These are phyloP conservation scores for Saccharomyces pastorianus DNA, from an alignment of 1,139 yeast species.

Conservation along the genomic window DNA sequence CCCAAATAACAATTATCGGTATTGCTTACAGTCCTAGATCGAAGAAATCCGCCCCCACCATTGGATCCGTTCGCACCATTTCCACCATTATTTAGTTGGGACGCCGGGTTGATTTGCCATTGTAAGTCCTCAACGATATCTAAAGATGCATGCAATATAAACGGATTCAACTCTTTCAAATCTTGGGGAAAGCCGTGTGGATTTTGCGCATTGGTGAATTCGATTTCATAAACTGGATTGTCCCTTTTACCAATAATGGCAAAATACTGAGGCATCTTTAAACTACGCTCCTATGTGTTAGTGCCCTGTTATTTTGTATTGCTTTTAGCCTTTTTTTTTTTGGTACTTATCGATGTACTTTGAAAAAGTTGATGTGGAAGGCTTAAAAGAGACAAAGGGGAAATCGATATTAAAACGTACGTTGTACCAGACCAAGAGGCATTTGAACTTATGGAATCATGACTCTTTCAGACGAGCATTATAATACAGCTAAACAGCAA, in stretches of 20 bases:
- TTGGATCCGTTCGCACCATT: constrained; percentile 9
- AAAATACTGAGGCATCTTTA: constrained; percentile 64
- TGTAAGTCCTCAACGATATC: constrained; percentile 86
- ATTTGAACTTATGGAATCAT: background rate
- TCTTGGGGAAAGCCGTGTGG: constrained; percentile 49
- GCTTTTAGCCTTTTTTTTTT: background rate
- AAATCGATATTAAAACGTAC: background rate
- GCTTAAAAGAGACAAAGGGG: background rate
- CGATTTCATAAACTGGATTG: constrained; percentile 79
- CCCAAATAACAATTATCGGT: constrained; percentile 49
- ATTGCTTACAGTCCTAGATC: constrained; percentile 20
- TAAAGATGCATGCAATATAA: constrained; percentile 77
- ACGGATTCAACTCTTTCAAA: constrained; percentile 75
- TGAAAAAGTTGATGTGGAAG: background rate
- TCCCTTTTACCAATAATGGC: constrained; percentile 85
- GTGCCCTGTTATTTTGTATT: background rate
- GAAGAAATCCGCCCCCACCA: constrained; percentile 16
- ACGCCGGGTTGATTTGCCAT: constrained; percentile 54
- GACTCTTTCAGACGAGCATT: background rate
- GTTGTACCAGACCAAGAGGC: background rate
- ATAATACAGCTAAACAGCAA: background rate
- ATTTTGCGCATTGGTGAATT: constrained; percentile 37
- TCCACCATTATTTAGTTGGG: constrained; percentile 6
- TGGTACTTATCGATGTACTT: background rate
- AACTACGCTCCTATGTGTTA: background rate